Evolutionary conservation across 192 early-diverging fungal species (phyloP), one percentile per base, ranked within the genome.

Genomic region (Rhizophagus sp.): DNA sequence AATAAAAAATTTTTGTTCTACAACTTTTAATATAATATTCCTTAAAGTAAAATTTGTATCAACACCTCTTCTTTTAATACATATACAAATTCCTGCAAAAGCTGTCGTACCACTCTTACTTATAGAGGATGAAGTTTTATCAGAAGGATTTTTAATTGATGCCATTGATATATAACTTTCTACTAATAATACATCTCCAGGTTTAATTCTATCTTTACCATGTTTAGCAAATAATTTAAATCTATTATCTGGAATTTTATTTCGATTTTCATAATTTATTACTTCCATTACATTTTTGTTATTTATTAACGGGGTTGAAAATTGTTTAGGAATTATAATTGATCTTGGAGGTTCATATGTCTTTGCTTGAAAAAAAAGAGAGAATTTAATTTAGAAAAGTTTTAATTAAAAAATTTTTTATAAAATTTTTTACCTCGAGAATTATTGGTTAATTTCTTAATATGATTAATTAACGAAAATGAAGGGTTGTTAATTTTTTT

Each of bases 1-100:
- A 24, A 91, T 88, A 80, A 88, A 88, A 74, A 89, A 94, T 78
- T 89, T 85, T 84, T 92, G 88, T 81, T 95, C 94, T 8, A 95
- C 92, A 19, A 92, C 84, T 79, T 91, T 93, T 64, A 92, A 81
- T 50, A 95, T 91, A 22, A 93, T 87, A 70, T 95, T 95, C 34
- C 94, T 89, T 80, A 95, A 85, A 9, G 91, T 93, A 79, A 95
- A 93, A 81, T 88, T 91, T 57, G 92, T 93, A 67, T 94, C 91
- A 24, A 94, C 83, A 6, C 92, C 94, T 62, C 90, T 89, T 75
- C 93, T 86, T 75, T 89, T 88, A 61, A 95, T 92, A 19, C 92
- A 90, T 80, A 94, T 92, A 50, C 92, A 88, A 17, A 94, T 87
- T 19, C 94, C 94, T 50, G 91, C 86, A 82, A 95, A 95, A n/a